Base-by-base conservation (phyloP, 2,329 filamentous ascomycete genomes). In the Fusarium transvaalense region DNA sequence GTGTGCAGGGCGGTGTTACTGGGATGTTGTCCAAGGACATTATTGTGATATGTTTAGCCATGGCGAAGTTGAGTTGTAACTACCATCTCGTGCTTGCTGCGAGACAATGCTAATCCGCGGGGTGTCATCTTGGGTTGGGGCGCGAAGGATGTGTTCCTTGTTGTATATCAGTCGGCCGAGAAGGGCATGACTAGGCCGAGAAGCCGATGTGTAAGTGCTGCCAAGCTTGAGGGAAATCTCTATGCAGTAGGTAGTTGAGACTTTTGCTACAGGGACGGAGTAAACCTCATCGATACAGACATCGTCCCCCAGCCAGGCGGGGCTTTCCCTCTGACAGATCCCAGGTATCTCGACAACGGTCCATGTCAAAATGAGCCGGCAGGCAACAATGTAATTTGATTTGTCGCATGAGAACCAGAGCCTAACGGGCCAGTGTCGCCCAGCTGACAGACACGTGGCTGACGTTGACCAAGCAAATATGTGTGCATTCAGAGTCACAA, bases 161-260 rank as follows among this genome's bases (percentile, higher is more conserved):
- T 61, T 48, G 55, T 46, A 59, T 39, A 42, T 61, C 59, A 55
- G 61, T 73, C 71, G 69, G 71, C 71, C 71, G 71, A 74, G 64
- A 73, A 63, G 17, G 25, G 50, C 41, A 34, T 59, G 56, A 66
- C 60, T 74, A 50, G 53, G 58, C 71, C 70, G 71, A 71, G 53
- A 66, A 48, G 46, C 56, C 48, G 41, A 51, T 43, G 48, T 53
- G 48, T 64, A 55, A 60, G 69, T 66, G 55, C 50, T 57, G 62
- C 62, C 71, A 74, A 71, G 68, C 45, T 47, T 43, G 29, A 50
- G 52, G 52, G 54, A 47, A 61, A 64, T 55, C 61, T 61, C 48
- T 56, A 61, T 58, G 65, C 38, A 46, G 37, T 38, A 61, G 47
- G 52, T 47, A 58, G 41, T 63, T 51, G 42, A 61, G 43, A 51